Evolutionary conservation across 345 rosid species (phyloP), one percentile per base, ranked within the genome.

Genomic region (Brassica juncea): DNA sequence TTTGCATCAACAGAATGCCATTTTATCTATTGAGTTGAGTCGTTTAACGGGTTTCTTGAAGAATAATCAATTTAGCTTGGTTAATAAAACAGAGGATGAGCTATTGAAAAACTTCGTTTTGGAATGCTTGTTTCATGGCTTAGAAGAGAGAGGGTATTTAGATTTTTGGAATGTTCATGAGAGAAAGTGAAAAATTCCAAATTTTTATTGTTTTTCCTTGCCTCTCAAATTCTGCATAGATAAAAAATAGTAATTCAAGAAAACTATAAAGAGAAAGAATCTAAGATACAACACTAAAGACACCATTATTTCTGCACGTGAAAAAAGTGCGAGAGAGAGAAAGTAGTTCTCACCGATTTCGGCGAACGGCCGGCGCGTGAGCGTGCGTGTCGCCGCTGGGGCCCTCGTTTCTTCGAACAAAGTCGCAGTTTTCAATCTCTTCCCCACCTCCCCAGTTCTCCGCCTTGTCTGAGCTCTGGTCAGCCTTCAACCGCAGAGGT

Each of bases 1-100:
- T 86, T 0, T 83, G 77, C 98, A 93, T 87, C 74, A 93, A 61
- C 6, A 84, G 71, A 21, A 75, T 55, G 52, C 88, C 85, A 52
- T 79, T 87, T 88, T 87, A 79, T 93, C 97, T 97, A 87, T 89
- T 16, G 59, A 63, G 62, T 23, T 2, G 52, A 6, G 1, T 28
- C 10, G 72, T 49, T 47, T 9, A 6, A 19, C 32, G 55, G 2
- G 55, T 49, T 49, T 14, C 6, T 49, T 49, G 55, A 49, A 49
- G 55, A 49, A 14, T 6, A 49, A 61, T 12, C 19, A 49, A 61
- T 12, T 12, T 19, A 78, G 58, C 21, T 21, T 79, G 58, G 44
- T 60, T 15, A 35, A 37, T 32, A 5, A 42, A 30, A 21, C 9
- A 32, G 64, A 67, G 23, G n/a, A 66, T 59, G 77, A 30, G 11